Conservation (phyloP, 139 green algal species). For the Chlamydomonas applanata region DNA sequence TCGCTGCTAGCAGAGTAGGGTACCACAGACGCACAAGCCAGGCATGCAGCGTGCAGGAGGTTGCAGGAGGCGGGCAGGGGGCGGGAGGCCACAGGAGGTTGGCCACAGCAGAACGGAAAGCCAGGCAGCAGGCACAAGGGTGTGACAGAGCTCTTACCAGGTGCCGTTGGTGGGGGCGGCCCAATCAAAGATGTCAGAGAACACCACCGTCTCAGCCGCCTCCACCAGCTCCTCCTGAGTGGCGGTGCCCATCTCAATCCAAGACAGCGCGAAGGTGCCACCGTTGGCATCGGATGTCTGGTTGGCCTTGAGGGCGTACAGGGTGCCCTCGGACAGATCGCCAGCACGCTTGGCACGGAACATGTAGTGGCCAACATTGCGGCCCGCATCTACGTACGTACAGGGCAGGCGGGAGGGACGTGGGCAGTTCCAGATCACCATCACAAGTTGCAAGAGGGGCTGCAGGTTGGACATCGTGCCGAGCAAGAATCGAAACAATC, state of each 20-base stretch:
- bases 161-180: constrained; percentile 5
- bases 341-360: constrained; percentile 21
- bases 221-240: constrained; percentile 23
- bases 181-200: constrained; percentile 51
- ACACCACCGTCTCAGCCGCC: constrained; percentile 13
- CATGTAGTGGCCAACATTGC: constrained; percentile 27
- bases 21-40: too few relatives aligned
- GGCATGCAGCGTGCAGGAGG: too few relatives aligned
- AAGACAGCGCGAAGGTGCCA: constrained; percentile 9
- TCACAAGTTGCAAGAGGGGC: too few relatives aligned
- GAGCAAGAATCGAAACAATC: too few relatives aligned
- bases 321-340: constrained; percentile 35
- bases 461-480: too few relatives aligned
- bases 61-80: too few relatives aligned
- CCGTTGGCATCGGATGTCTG: background rate
- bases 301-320: constrained; percentile 42
- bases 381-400: constrained; percentile 15
- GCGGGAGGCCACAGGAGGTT: too few relatives aligned
- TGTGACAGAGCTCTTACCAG: background rate
- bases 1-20: too few relatives aligned
- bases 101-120: too few relatives aligned
- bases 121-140: too few relatives aligned
- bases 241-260: constrained; percentile 22
- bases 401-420: background rate
- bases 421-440: too few relatives aligned